phyloP scores from a whole-genome alignment of 2,329 filamentous ascomycete genomes.

The Thielaviopsis euricoi region DNA sequence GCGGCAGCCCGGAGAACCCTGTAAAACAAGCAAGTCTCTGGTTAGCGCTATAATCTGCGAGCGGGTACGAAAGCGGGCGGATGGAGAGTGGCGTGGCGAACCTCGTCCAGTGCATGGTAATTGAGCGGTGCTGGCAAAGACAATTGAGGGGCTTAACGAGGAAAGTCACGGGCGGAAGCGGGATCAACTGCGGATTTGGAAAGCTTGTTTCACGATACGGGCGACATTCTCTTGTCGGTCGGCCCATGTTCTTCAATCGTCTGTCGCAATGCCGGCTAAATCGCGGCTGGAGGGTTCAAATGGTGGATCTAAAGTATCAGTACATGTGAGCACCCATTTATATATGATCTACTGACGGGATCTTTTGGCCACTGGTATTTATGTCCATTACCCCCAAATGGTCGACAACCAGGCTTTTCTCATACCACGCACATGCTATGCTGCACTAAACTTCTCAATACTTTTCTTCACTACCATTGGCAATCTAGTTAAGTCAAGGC shows the following conservation, averaged over 20 bases:
- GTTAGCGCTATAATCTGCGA: neutral
- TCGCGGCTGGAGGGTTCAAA: neutral
- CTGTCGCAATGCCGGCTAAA: neutral
- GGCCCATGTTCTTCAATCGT: neutral
- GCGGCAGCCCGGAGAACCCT: constrained; percentile 34
- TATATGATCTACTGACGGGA: neutral
- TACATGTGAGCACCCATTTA: neutral
- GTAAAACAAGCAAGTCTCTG: neutral
- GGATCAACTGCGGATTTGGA: neutral
- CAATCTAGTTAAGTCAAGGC: too few relatives aligned
- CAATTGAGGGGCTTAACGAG: neutral
- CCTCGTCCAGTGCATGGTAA: neutral
- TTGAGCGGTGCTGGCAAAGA: neutral
- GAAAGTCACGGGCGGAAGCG: neutral
- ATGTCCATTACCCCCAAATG: too few relatives aligned
- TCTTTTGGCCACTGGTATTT: neutral
- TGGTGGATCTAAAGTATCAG: neutral
- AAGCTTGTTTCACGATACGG: neutral
- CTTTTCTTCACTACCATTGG: too few relatives aligned
- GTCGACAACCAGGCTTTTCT: too few relatives aligned
- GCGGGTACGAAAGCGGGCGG: too few relatives aligned
- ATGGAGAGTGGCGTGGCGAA: neutral
- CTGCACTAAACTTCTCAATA: too few relatives aligned
- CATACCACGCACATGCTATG: too few relatives aligned
- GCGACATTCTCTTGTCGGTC: neutral